Percentiles rank a stretch among this genome's conserved stretches.
Conservation (phyloP, 2,329 filamentous ascomycete species). For the Alternaria consortialis region DNA sequence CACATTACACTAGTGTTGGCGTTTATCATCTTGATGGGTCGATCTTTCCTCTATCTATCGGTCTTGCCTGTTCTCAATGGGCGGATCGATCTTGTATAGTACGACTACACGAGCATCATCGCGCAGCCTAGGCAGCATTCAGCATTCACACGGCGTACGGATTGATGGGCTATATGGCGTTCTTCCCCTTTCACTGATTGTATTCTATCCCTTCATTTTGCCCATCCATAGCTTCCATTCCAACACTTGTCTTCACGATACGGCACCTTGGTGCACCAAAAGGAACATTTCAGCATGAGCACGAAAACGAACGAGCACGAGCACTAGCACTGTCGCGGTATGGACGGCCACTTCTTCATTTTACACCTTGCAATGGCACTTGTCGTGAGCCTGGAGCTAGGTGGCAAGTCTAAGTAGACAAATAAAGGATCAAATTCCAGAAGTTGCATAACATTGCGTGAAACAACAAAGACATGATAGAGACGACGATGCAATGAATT, state of each 20-base stretch:
- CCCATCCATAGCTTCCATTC: conserved; percentile 21
- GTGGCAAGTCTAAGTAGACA: conserved; percentile 14
- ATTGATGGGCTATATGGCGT: conserved; percentile 19
- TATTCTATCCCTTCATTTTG: conserved; percentile 23
- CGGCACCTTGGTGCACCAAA: conserved; percentile 26
- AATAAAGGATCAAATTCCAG: conserved; percentile 2
- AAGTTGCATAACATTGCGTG: neutral
- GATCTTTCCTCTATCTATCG: conserved; percentile 38
- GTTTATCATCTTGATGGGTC: conserved; percentile 23
- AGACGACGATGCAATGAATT: neutral
- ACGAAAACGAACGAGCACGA: conserved; percentile 6
- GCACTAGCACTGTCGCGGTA: conserved; percentile 14
- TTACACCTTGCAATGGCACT: conserved; percentile 9
- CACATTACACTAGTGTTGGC: conserved; percentile 30
- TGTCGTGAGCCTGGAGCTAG: conserved; percentile 24
- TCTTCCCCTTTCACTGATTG: conserved; percentile 14
- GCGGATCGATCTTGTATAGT: conserved; percentile 48
- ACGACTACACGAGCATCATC: conserved; percentile 45
- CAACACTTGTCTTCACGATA: conserved; percentile 26
- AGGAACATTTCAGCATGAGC: conserved; percentile 26
- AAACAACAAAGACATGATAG: neutral
- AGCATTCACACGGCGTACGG: conserved; percentile 46
- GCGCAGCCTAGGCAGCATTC: conserved; percentile 42
- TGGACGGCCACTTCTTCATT: conserved; percentile 4
- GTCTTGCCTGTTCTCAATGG: conserved; percentile 34